Base-by-base conservation (phyloP, 1,139 yeast species). In the Candida freyschussii region DNA sequence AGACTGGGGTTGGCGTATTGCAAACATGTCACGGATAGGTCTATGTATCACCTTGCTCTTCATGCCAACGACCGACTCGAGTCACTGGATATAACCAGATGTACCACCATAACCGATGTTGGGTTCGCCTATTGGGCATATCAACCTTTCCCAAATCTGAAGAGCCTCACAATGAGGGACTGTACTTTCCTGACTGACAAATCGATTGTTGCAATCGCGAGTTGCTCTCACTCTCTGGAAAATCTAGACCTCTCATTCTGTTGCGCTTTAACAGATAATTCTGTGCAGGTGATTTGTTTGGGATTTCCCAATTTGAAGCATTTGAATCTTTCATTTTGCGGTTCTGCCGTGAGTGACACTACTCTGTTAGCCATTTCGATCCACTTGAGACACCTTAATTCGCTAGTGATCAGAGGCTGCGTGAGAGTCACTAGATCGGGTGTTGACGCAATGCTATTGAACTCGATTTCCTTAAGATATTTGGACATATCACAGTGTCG, bases 281-380 rank as follows among this genome's bases (percentile, higher is more conserved):
- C 89, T 4, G 63, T 82, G 14, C 85, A 80, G 41, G 75, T 78
- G 1, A 56, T 82, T 19, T 69, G 82, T 38, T 58, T 77, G 17
- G 83, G 85, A 8, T 78, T 86, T 48, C 79, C 75, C 29, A 58
- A 65, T 16, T 56, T 82, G 35, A 55, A 64, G 33, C 58, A 60
- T 21, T 59, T 82, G 34, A 78, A 79, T 44, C 55, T 81, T 32
- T 76, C 85, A 10, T 82, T 79, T 50, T 82, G 91, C 57, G 91
- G 91, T 2, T 72, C 83, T 30, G 89, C 91, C 1, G 86, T 82
- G 5, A 76, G 85, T 49, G 91, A 82, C 50, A 68, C 78, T 15
- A 75, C 85, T 0, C 55, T 81, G 28, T 66, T 75, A 19, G 71
- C 80, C 1, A 65, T 82, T n/a, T 75, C 84, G 2, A 57, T 78